Evolutionary conservation across 164 flowering plant genomes (phyloP), one percentile per base, ranked within the genome.

Genomic region (Nymphaea colorata): DNA sequence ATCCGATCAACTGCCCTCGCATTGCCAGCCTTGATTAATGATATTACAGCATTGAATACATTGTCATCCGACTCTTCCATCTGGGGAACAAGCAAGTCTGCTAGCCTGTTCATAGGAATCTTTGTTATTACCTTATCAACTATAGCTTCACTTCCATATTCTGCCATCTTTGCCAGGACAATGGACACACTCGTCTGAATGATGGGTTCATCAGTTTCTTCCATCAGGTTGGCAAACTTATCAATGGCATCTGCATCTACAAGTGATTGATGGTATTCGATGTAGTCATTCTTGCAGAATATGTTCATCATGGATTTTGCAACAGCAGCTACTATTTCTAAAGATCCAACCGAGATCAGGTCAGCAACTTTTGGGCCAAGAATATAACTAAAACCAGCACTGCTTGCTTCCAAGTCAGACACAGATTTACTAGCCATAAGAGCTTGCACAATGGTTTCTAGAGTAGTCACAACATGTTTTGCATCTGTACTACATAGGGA

Each of bases 341-440:
- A 69, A 7, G 82, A 77, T 7, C 76, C 73, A 12, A 12, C 11
- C 47, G 78, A 73, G 16, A 82, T 74, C 55, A 82, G 67, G 17
- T 66, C 59, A 6, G 74, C 76, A 66, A 77, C 76, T 72, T 66
- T 72, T 11, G 78, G 79, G 45, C 83, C 83, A 70, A 82, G 61
- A 47, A 82, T 70, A 55, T 66, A 66, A 70, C 83, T 75, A 67
- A 82, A 78, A 70, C 80, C 75, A 41, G 74, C 70, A 64, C 80
- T 75, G 68, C 81, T 78, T 15, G 75, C 79, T 73, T 82, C 82
- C 41, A 79, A 70, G 64, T 82, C 85, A 36, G 85, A 78, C 61
- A 82, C 76, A 45, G 83, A 78, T 67, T 74, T 78, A 72, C 85
- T 80, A 61, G 83, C 76, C 83, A 78, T 75, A 62, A 82, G 79